Evolutionary conservation across 2,329 filamentous ascomycete species (phyloP).

Genomic region (Penicillium paneum): DNA sequence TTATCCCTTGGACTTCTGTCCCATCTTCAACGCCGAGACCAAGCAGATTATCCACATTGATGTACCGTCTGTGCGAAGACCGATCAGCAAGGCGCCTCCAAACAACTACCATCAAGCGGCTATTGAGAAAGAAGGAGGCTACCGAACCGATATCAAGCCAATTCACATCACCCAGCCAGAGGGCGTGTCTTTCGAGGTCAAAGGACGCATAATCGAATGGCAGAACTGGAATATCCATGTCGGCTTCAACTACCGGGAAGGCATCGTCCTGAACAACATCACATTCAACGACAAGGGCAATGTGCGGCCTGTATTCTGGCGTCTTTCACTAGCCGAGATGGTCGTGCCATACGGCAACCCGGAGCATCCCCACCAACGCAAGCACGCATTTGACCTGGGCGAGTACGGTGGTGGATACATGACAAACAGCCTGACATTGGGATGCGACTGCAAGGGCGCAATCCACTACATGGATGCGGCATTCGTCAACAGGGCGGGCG

Average conservation of each 20-base stretch:
- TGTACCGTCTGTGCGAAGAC: constrained; percentile 72
- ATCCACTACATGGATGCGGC: constrained; percentile 90
- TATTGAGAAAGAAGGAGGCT: constrained; percentile 71
- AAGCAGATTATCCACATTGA: constrained; percentile 78
- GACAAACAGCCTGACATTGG: constrained; percentile 48
- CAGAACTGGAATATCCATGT: constrained; percentile 93
- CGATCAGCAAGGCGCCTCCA: constrained; percentile 66
- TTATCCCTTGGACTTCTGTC: constrained; percentile 89
- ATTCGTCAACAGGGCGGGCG: constrained; percentile 74
- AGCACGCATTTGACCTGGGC: constrained; percentile 48
- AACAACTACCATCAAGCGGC: constrained; percentile 77
- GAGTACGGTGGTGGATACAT: constrained; percentile 50
- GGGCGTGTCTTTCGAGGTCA: constrained; percentile 79
- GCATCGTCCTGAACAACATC: constrained; percentile 85
- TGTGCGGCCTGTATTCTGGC: constrained; percentile 77
- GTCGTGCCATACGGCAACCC: constrained; percentile 69
- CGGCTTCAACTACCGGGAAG: constrained; percentile 92
- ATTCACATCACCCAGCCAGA: constrained; percentile 85
- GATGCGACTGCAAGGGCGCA: constrained; percentile 49
- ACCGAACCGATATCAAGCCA: constrained; percentile 74
- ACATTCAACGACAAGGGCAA: constrained; percentile 81
- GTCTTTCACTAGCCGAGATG: constrained; percentile 88
- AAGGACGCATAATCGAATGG: constrained; percentile 74
- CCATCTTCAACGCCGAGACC: constrained; percentile 80
- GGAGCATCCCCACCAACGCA: constrained; percentile 49